These are phyloP conservation scores for Chaetomiaceae sp. DNA, from an alignment of 2,329 filamentous ascomycete genomes.

Conservation along the genomic window DNA sequence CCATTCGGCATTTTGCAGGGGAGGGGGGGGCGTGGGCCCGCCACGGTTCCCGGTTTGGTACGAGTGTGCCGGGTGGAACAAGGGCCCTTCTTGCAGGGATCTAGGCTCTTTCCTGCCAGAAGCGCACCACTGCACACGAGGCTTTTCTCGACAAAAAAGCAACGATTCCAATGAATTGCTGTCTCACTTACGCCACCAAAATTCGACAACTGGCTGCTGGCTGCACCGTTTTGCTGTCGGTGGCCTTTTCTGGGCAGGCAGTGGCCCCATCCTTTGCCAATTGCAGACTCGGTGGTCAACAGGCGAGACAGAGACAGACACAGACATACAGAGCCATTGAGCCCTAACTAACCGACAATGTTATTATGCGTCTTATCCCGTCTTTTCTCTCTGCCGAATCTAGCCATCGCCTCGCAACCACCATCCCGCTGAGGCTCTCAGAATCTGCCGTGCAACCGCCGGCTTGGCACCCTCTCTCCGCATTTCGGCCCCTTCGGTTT, in stretches of 20 bases:
- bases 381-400: too few species aligned
- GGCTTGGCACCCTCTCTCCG: not conserved
- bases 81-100: constrained; percentile 14
- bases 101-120: not conserved
- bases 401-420: too few species aligned
- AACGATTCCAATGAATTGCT: constrained; percentile 14
- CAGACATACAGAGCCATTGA: too few species aligned
- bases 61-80: not conserved
- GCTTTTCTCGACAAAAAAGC: constrained; percentile 14
- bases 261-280: not conserved
- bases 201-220: constrained; percentile 16
- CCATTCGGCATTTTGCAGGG: constrained; percentile 10
- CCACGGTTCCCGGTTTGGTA: constrained; percentile 2
- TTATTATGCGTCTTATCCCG: too few species aligned
- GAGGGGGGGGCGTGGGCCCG: too few species aligned
- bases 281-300: too few species aligned
- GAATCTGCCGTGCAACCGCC: not conserved
- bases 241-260: not conserved
- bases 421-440: not conserved
- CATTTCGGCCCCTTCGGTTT: constrained; percentile 7
- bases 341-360: too few species aligned
- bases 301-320: too few species aligned
- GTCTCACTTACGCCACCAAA: constrained; percentile 25
- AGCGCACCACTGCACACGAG: constrained; percentile 4
- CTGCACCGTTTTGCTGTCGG: not conserved